Base-by-base conservation (phyloP, 108 stramenopile species). In the Pinguiococcus pyrenoidosus region DNA sequence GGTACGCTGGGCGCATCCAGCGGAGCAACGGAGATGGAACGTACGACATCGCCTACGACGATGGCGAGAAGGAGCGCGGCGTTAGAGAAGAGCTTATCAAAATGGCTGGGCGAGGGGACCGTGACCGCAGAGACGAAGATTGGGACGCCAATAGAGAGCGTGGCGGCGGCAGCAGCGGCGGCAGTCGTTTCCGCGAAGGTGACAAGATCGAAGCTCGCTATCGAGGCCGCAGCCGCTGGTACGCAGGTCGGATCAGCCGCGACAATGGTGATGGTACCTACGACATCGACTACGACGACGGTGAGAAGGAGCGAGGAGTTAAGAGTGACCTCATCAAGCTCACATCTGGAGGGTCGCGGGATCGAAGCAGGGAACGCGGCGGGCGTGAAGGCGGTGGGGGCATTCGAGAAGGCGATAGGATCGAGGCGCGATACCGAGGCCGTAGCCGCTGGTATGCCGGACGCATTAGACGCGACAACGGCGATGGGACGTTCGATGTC, bases 401-500 rank as follows among this genome's bases (percentile, higher is more conserved):
- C n/a, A n/a, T 59, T 28, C 23, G 54, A 1, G 66, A 13, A 25
- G 72, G 72, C 14, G 59, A 70, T 21, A 64, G 44, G 25, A 37
- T 75, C 17, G 69, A 75, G 40, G 68, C 59, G 7, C 38, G 47
- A 3, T 73, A 60, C 53, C 52, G 64, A 2, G 71, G 71, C 25
- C 50, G 46, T 34, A 29, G 37, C 3, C 36, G 41, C n/a, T 73
- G 48, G 51, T 74, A 67, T 32, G 33, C 51, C 2, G 75, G 70
- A 4, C 33, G 21, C 8, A 64, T 76, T 24, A 17, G 36, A 1
- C 46, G 64, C 8, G 67, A 44, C 5, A 51, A 62, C 37, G 7
- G 38, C 10, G 67, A 73, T 12, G 73, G 75, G 1, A 72, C 65
- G 8, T 76, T 62, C 35, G 70, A 74, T 32, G 49, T 76, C 6